phyloP scores from a whole-genome alignment of 805 yeast genomes.

The Scheffersomyces spartinae region DNA sequence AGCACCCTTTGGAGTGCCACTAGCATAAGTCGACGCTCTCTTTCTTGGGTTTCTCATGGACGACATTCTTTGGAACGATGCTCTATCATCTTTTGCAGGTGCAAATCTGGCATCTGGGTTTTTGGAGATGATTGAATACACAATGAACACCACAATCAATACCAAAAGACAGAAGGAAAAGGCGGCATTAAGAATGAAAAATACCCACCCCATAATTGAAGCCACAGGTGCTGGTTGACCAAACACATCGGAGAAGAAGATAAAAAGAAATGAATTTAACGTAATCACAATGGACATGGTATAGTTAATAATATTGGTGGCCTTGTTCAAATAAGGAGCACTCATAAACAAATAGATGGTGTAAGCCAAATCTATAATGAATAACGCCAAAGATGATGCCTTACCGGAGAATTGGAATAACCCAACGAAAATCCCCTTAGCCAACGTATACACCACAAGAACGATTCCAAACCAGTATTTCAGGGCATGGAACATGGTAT shows the following conservation, averaged over 20 bases:
- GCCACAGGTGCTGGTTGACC: constrained; percentile 70
- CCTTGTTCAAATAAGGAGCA: constrained; percentile 71
- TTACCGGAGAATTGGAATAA: constrained; percentile 75
- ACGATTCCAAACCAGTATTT: constrained; percentile 78
- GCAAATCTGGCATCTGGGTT: constrained; percentile 85
- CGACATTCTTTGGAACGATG: constrained; percentile 60
- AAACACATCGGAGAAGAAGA: constrained; percentile 78
- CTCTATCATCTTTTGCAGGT: constrained; percentile 86
- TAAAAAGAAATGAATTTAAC: constrained; percentile 71
- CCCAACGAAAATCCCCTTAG: constrained; percentile 64
- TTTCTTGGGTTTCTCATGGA: constrained; percentile 19
- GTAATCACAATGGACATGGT: constrained; percentile 61
- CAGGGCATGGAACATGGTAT: constrained; percentile 76
- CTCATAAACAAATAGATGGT: constrained; percentile 49
- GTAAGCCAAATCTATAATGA: constrained; percentile 65
- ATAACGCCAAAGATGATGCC: constrained; percentile 67
- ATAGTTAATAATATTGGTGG: constrained; percentile 71
- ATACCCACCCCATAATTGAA: constrained; percentile 86
- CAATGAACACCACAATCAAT: constrained; percentile 54
- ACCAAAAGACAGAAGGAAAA: constrained; percentile 67
- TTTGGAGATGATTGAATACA: constrained; percentile 56
- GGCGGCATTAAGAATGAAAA: constrained; percentile 82
- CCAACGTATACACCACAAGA: constrained; percentile 44
- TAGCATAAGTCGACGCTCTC: too few species aligned
- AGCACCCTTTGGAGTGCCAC: too few species aligned